A percentile compares a stretch with the other conserved stretches of the same genome.
These are phyloP conservation scores for Aspergillus bertholletiae DNA, from an alignment of 495 filamentous ascomycete genomes.

Conservation along the genomic window DNA sequence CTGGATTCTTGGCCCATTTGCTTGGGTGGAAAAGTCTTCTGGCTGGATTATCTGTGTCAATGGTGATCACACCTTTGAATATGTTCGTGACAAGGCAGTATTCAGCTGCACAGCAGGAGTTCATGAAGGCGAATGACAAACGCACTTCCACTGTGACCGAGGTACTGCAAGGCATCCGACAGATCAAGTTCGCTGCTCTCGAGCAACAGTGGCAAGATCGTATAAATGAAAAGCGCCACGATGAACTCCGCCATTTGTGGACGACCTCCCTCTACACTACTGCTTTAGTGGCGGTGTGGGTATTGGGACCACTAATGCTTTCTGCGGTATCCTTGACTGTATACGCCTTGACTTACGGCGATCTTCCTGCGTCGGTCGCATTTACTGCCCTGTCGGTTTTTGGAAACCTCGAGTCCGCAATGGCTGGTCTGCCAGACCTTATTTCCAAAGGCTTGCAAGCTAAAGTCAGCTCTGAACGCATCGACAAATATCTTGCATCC, in stretches of 20 bases:
- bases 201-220: conserved; percentile 77
- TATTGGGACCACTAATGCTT: conserved; percentile 68
- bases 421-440: conserved; percentile 70
- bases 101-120: conserved; percentile 57
- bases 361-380: conserved; percentile 68
- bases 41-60: conserved; percentile 62
- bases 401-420: conserved; percentile 61
- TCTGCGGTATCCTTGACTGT: conserved; percentile 67
- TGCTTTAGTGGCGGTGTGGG: conserved; percentile 60
- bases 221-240: conserved; percentile 60
- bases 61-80: conserved; percentile 66
- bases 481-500: conserved; percentile 65
- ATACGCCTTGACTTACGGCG: conserved; percentile 60
- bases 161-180: conserved; percentile 76
- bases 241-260: conserved; percentile 66
- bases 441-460: conserved; percentile 67
- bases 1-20: conserved; percentile 61
- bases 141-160: conserved; percentile 79
- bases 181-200: conserved; percentile 86
- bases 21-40: conserved; percentile 71
- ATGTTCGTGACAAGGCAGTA: conserved; percentile 66
- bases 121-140: conserved; percentile 78
- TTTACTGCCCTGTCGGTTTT: conserved; percentile 81
- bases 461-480: conserved; percentile 68
- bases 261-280: conserved; percentile 59